Conservation (phyloP, 345 rosid genomes). For the Populus nigra region DNA sequence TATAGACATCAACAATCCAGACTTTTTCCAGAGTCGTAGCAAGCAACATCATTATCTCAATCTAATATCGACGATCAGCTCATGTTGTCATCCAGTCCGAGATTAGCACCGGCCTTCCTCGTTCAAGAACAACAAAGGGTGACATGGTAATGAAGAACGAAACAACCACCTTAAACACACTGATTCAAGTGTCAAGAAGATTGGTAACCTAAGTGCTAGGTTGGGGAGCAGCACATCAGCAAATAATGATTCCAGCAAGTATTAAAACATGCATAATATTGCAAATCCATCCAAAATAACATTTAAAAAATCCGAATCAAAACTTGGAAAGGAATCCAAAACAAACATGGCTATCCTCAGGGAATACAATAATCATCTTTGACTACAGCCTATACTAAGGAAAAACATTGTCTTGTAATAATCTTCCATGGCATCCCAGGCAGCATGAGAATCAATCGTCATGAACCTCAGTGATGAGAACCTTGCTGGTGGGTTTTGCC, state of each 20-base stretch:
- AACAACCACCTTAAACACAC: background rate
- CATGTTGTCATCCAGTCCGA: background rate
- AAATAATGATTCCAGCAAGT: background rate
- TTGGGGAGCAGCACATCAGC: background rate
- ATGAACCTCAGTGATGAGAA: background rate
- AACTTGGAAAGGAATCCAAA: background rate
- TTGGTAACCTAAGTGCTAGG: background rate
- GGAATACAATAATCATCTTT: background rate
- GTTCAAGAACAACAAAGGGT: background rate
- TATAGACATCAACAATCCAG: too few relatives aligned
- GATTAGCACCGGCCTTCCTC: background rate
- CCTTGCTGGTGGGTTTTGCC: background rate
- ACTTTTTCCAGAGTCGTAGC: too few relatives aligned
- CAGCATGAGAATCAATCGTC: background rate
- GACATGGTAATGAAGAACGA: background rate
- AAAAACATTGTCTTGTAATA: background rate
- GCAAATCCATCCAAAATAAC: background rate
- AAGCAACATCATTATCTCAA: too few relatives aligned
- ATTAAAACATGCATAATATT: background rate
- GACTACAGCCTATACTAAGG: background rate
- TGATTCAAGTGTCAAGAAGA: background rate
- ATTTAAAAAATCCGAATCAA: background rate
- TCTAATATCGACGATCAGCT: background rate
- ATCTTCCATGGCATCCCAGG: background rate
- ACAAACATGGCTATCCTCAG: background rate